Evolutionary conservation across 106 monocot genomes (phyloP).

Genomic region (Apostasia ramifera): DNA sequence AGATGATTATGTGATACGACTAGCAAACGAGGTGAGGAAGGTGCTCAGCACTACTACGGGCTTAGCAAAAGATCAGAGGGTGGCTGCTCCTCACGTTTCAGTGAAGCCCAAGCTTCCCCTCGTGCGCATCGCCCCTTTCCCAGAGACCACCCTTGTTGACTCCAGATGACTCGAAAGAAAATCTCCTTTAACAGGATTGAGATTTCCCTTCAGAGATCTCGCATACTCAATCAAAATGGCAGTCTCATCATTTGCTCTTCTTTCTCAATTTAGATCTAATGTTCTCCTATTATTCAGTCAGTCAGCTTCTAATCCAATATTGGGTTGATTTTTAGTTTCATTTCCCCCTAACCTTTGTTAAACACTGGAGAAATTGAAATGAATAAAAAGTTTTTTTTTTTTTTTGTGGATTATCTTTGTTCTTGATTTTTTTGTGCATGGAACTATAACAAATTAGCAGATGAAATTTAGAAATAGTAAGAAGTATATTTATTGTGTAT

Average conservation of each 20-base stretch:
- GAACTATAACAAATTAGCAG: too few species aligned
- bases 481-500: too few species aligned
- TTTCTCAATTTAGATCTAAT: neutral
- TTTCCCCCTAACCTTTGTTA: too few species aligned
- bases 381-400: neutral
- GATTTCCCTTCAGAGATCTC: neutral
- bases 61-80: slow-evolving; percentile 2
- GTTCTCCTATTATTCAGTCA: slow-evolving; percentile 4
- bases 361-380: too few species aligned
- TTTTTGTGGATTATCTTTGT: neutral
- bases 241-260: neutral
- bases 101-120: neutral
- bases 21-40: slow-evolving; percentile 58
- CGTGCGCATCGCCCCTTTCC: neutral
- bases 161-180: neutral
- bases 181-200: neutral
- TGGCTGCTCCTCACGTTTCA: neutral
- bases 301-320: too few species aligned
- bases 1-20: slow-evolving; percentile 45
- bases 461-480: too few species aligned
- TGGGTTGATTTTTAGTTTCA: too few species aligned
- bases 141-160: neutral
- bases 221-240: neutral
- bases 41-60: slow-evolving; percentile 19
- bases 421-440: too few species aligned